These are phyloP conservation scores for Alternaria novae-zelandiae DNA, from an alignment of 2,329 filamentous ascomycete genomes.

Conservation along the genomic window DNA sequence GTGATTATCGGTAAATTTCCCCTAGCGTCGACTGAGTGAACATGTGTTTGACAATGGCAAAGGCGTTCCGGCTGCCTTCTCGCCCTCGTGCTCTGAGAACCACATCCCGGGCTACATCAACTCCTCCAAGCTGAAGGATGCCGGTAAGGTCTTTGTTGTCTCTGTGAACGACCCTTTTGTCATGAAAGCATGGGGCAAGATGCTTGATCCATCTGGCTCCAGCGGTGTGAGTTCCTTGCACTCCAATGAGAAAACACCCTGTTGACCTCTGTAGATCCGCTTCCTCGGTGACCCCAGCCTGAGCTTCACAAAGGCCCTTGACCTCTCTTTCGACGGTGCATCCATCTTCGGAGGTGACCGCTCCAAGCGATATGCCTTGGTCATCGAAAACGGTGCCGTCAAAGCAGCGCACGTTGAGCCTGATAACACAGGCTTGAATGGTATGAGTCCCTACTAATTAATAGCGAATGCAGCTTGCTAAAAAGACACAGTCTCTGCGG, in stretches of 20 bases:
- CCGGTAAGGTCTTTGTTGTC: conserved; percentile 86
- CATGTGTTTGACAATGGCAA: conserved; percentile 8
- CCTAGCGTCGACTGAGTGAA: conserved; percentile 8
- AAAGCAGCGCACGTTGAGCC: conserved; percentile 82
- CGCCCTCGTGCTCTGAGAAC: conserved; percentile 67
- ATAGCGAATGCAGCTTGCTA: not conserved
- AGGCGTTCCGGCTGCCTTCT: conserved; percentile 54
- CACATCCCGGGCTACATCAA: conserved; percentile 90
- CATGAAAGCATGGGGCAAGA: conserved; percentile 86
- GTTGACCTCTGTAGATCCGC: conserved; percentile 68
- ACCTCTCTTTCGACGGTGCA: conserved; percentile 79
- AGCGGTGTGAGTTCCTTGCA: conserved; percentile 69
- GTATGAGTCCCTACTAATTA: conserved; percentile 55
- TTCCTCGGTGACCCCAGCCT: conserved; percentile 85
- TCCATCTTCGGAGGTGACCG: conserved; percentile 82
- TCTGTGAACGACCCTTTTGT: conserved; percentile 95
- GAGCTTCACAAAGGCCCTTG: conserved; percentile 81
- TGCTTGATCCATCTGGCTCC: conserved; percentile 75
- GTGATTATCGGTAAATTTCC: conserved; percentile 67
- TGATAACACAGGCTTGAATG: conserved; percentile 82
- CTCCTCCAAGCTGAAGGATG: conserved; percentile 76
- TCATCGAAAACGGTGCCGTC: conserved; percentile 85
- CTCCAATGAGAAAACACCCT: not conserved
- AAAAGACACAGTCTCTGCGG: conserved; percentile 37
- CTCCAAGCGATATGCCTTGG: conserved; percentile 86